Evolutionary conservation across 2,329 filamentous ascomycete species (phyloP), one percentile per base, ranked within the genome.

Genomic region (Leptosphaerulina australis): DNA sequence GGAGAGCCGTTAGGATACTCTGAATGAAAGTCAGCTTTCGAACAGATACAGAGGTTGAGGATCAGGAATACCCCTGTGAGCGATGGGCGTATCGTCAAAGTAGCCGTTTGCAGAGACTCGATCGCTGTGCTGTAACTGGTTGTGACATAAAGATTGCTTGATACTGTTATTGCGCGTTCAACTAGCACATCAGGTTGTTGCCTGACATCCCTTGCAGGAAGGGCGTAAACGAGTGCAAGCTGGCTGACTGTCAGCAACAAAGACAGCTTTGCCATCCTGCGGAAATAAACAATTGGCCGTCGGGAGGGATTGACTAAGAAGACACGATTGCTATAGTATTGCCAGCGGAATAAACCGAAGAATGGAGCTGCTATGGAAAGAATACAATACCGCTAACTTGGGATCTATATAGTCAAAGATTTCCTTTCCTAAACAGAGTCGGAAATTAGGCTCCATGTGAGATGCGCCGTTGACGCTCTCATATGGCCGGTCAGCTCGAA

Each of bases 1-100:
- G 70, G n/a, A 71, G 63, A 15, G 51, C 63, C 15, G 68, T 70
- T 15, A 64, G 25, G 8, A 73, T 63, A 37, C 55, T 62, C 70
- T 72, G 9, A 28, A n/a, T 9, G 26, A 11, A 2, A 36, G 30
- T 62, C 30, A 62, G 53, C 36, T 25, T 41, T 22, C 8, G 20
- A 1, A 21, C n/a, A 22, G 12, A 3, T 25, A 14, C 5, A 15
- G 26, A 21, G 22, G 5, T 2, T n/a, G 24, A 25, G 3, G 12
- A 9, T 11, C 1, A 12, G 37, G 57, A 62, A 26, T 62, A 71
- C 70, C 11, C 68, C 69, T 33, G 66, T 65, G 20, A 65, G 36
- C 4, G 65, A 58, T 15, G 63, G 60, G 9, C 58, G 51, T 3
- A 60, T 46, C 5, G 68, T 68, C n/a, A 50, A 30, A 15, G 59